Conservation (phyloP, 2,329 filamentous ascomycete species). For the Talaromyces sp. region DNA sequence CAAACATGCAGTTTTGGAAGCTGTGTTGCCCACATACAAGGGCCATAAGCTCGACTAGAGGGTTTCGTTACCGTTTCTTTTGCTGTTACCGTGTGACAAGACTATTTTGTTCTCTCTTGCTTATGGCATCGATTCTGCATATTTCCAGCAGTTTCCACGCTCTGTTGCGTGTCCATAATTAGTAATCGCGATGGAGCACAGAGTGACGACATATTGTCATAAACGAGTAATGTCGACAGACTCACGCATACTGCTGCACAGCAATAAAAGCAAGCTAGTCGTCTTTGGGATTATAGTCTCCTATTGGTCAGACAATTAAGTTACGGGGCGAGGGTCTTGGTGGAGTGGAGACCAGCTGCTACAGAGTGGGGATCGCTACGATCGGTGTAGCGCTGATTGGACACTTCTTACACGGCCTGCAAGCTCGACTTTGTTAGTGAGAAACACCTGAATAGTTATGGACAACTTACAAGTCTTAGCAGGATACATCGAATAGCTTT, state of each 20-base stretch:
- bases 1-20: not conserved
- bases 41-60: not conserved
- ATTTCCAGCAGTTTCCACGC: not conserved
- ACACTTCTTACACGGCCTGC: not conserved
- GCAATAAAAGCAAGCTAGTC: not conserved
- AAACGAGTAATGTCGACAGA: not conserved
- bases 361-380: not conserved
- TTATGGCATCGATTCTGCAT: not conserved
- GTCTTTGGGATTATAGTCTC: slow-evolving; percentile 9
- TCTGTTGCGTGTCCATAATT: not conserved
- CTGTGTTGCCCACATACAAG: not conserved
- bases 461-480: not conserved
- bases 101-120: not conserved
- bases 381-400: not conserved
- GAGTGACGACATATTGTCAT: not conserved
- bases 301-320: not conserved
- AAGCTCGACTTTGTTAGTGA: not conserved
- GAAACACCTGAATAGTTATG: not conserved
- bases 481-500: too few species aligned
- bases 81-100: not conserved
- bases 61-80: not conserved
- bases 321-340: not conserved
- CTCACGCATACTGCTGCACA: not conserved
- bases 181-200: not conserved
- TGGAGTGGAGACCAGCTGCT: not conserved